A percentile compares a stretch with the other conserved stretches of the same genome.
phyloP scores from a whole-genome alignment of 257 asterid species.

The Primulina huaijiensis region DNA sequence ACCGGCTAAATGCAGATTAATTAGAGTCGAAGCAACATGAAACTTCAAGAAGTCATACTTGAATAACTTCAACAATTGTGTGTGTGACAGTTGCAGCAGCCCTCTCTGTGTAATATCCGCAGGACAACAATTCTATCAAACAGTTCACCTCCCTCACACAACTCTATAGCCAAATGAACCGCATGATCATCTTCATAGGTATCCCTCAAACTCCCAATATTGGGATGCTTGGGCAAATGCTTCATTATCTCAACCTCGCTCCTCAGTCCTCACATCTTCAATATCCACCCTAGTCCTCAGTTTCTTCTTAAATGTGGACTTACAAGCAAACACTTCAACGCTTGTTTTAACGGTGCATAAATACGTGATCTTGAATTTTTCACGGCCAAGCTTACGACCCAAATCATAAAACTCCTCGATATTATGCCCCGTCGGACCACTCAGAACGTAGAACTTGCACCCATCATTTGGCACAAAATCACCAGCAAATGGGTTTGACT shows the following conservation, averaged over 20 bases:
- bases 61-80: conserved; percentile 60
- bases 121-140: conserved; percentile 55
- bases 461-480: conserved; percentile 24
- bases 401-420: conserved; percentile 45
- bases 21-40: too few relatives aligned
- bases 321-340: conserved; percentile 48
- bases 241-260: conserved; percentile 62
- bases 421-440: conserved; percentile 44
- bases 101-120: conserved; percentile 61
- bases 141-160: conserved; percentile 67
- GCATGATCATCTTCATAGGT: conserved; percentile 56
- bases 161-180: conserved; percentile 61
- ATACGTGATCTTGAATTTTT: conserved; percentile 55
- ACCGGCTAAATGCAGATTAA: neutral
- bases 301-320: conserved; percentile 61
- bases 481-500: conserved; percentile 37
- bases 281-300: conserved; percentile 57
- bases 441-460: conserved; percentile 39
- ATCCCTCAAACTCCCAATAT: conserved; percentile 56
- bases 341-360: conserved; percentile 45
- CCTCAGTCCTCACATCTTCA: conserved; percentile 43
- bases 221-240: conserved; percentile 53
- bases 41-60: conserved; percentile 29
- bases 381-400: conserved; percentile 61
- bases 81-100: conserved; percentile 56